Conservation (phyloP, 1,284 basidiomycete genomes). For the Schizophyllum commune region DNA sequence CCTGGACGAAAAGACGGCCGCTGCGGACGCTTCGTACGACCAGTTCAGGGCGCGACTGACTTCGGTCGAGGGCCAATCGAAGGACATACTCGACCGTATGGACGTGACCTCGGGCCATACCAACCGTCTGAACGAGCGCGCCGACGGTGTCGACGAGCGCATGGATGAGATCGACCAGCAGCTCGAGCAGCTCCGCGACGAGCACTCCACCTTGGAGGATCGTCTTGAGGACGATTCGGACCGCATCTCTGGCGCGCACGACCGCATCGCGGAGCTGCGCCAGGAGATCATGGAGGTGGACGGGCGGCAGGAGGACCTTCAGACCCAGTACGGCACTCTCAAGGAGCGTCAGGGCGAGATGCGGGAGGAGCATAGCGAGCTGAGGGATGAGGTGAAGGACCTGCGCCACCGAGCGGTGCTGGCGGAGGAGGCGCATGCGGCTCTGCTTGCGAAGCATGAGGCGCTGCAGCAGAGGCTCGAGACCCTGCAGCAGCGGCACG, state of each 20-base stretch:
- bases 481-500: background rate
- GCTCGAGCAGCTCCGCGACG: background rate
- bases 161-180: background rate
- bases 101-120: constrained; percentile 26
- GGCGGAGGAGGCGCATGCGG: background rate
- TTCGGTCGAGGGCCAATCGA: constrained; percentile 15
- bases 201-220: background rate
- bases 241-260: background rate
- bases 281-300: background rate
- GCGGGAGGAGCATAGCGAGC: background rate
- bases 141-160: background rate
- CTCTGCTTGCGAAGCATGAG: constrained; percentile 6
- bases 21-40: constrained; percentile 32
- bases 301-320: background rate
- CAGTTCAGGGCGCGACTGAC: constrained; percentile 27
- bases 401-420: background rate
- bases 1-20: constrained; percentile 34
- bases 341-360: background rate
- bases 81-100: constrained; percentile 32
- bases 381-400: background rate
- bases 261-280: background rate
- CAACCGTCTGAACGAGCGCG: constrained; percentile 12
- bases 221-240: background rate
- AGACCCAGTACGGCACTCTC: background rate
- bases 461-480: constrained; percentile 1